Evolutionary conservation across 768 basidiomycete species (phyloP).

Genomic region (Kwoniella sp.): DNA sequence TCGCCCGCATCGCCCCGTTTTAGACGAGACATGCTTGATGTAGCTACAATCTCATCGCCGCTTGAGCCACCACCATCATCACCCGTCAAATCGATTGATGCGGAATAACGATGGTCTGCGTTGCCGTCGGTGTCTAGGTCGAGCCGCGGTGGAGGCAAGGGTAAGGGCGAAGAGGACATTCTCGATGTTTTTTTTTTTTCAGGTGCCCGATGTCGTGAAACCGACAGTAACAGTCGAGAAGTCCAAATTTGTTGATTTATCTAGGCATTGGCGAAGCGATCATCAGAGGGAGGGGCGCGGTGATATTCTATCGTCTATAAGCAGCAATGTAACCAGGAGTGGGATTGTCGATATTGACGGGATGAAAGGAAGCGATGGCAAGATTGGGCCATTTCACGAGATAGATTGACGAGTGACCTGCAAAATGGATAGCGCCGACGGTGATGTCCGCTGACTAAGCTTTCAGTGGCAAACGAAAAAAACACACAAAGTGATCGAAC

Average conservation of each 20-base stretch:
- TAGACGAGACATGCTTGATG: neutral
- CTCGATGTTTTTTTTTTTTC: conserved; percentile 3
- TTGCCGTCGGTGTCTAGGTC: neutral
- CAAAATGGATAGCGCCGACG: conserved; percentile 1
- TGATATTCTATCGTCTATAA: too few relatives aligned
- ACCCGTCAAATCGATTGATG: conserved; percentile 26
- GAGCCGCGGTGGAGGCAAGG: conserved; percentile 8
- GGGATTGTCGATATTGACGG: neutral
- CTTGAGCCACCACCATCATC: conserved; percentile 10
- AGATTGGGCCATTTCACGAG: too few relatives aligned
- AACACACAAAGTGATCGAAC: neutral
- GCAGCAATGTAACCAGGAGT: too few relatives aligned
- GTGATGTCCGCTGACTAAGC: conserved; percentile 26
- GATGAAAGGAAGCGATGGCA: conserved; percentile 3
- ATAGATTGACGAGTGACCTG: neutral
- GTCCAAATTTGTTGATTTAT: neutral
- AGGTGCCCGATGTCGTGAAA: neutral
- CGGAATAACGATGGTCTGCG: neutral
- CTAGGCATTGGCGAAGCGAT: too few relatives aligned
- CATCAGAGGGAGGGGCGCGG: neutral
- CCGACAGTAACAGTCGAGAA: neutral
- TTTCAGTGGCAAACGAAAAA: neutral
- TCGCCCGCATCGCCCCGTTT: conserved; percentile 3
- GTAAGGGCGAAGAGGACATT: neutral
- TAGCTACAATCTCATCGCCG: neutral